phyloP scores from a whole-genome alignment of 352 stramenopile species.

The Phytophthora kernoviae region DNA sequence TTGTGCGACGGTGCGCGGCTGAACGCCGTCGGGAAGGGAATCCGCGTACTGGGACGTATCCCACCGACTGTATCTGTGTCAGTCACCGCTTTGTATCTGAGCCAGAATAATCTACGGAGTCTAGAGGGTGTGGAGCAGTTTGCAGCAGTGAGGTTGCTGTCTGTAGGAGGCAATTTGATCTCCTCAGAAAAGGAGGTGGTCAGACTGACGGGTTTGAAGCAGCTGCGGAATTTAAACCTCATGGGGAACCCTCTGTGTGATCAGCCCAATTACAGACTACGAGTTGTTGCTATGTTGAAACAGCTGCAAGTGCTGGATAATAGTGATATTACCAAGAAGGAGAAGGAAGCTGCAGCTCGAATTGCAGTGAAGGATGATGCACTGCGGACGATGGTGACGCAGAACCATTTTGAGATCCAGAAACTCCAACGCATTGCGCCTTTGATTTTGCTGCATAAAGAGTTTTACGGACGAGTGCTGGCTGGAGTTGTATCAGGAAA shows the following conservation, averaged over 20 bases:
- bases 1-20: constrained; percentile 78
- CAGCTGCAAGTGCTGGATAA: constrained; percentile 67
- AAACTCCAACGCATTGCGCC: constrained; percentile 61
- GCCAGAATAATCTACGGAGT: constrained; percentile 69
- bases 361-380: constrained; percentile 65
- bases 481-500: constrained; percentile 33
- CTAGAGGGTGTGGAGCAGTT: constrained; percentile 75
- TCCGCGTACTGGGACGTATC: constrained; percentile 54
- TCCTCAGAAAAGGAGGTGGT: constrained; percentile 46
- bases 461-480: constrained; percentile 66
- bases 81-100: constrained; percentile 76
- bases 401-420: constrained; percentile 77
- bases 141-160: constrained; percentile 56
- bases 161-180: constrained; percentile 65
- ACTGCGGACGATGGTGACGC: constrained; percentile 49
- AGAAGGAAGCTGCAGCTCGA: constrained; percentile 49
- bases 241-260: constrained; percentile 77
- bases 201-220: constrained; percentile 36
- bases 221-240: constrained; percentile 72
- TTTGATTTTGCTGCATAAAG: constrained; percentile 54
- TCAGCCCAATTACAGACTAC: constrained; percentile 72
- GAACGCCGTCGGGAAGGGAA: constrained; percentile 67
- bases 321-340: constrained; percentile 58
- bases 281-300: constrained; percentile 51
- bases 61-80: constrained; percentile 46